Evolutionary conservation across 148 eudicot genomes (phyloP).

Genomic region (Gaultheria prostrata): DNA sequence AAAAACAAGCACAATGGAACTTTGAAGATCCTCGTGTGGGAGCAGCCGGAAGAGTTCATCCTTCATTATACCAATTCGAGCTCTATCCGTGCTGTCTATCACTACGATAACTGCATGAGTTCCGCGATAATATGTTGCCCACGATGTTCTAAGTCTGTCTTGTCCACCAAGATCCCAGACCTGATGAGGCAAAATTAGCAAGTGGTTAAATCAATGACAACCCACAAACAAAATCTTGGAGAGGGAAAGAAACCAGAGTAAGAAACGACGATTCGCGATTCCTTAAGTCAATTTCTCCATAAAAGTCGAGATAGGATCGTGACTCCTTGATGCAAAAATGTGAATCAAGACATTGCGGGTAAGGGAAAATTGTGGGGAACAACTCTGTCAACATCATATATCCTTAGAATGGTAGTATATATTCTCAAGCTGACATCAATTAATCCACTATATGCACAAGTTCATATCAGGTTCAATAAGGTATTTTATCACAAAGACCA

Average conservation of each 20-base stretch:
- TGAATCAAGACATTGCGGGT: not conserved
- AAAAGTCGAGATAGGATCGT: not conserved
- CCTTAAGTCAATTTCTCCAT: not conserved
- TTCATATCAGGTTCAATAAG: not conserved
- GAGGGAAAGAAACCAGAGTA: not conserved
- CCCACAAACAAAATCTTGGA: not conserved
- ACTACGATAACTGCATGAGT: constrained; percentile 92
- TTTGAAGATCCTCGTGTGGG: constrained; percentile 83
- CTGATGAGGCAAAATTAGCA: constrained; percentile 27
- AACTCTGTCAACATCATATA: not conserved
- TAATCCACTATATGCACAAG: not conserved
- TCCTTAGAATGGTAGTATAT: not conserved
- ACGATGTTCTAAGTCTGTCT: constrained; percentile 87
- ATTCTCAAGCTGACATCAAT: not conserved
- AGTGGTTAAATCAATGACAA: not conserved
- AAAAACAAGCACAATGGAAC: constrained; percentile 69
- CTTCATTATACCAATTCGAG: constrained; percentile 76
- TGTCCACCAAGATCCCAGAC: constrained; percentile 99
- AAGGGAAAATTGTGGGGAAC: not conserved
- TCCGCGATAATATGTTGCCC: constrained; percentile 97
- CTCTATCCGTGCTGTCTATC: constrained; percentile 92
- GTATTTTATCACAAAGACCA: not conserved
- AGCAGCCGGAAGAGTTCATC: constrained; percentile 86
- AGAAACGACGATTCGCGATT: not conserved
- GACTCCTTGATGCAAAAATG: not conserved